These are phyloP conservation scores for Grosmannia serpens DNA, from an alignment of 2,329 filamentous ascomycete species.

Conservation along the genomic window DNA sequence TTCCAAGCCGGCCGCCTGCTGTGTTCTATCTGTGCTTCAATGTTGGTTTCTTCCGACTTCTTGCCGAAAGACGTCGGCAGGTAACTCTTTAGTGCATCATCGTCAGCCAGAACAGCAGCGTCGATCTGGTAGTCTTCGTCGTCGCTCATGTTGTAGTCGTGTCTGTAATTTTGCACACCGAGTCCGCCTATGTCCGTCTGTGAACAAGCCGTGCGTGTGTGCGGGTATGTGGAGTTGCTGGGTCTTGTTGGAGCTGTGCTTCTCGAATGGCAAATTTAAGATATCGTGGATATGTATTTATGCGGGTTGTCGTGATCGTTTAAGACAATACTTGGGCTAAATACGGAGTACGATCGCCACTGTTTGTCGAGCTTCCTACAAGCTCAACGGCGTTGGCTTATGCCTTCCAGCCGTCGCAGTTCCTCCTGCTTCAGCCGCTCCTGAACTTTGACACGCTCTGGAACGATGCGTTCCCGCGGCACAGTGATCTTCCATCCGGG, in stretches of 20 bases:
- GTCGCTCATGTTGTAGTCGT: constrained; percentile 5
- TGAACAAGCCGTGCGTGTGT: neutral
- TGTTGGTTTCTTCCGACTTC: constrained; percentile 59
- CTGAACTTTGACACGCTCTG: constrained; percentile 34
- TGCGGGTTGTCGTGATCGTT: neutral
- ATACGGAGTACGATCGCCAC: neutral
- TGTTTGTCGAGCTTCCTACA: too few relatives aligned
- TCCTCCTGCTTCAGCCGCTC: constrained; percentile 39
- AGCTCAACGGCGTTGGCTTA: neutral
- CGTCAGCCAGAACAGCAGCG: constrained; percentile 38
- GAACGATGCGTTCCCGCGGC: constrained; percentile 37
- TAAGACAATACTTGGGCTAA: neutral
- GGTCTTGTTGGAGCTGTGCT: neutral
- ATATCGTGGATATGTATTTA: neutral
- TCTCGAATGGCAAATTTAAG: neutral
- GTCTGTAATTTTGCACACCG: neutral
- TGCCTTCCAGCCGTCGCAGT: constrained; percentile 13
- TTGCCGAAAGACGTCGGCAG: constrained; percentile 80
- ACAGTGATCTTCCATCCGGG: constrained; percentile 39
- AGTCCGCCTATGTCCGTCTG: neutral
- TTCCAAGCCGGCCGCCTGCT: constrained; percentile 50
- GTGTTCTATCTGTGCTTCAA: constrained; percentile 70
- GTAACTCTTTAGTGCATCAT: constrained; percentile 65
- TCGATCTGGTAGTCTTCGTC: constrained; percentile 49
- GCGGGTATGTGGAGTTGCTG: neutral